Evolutionary conservation across 2,329 filamentous ascomycete species (phyloP), one percentile per base, ranked within the genome.

Genomic region (Salinomyces thailandicus): DNA sequence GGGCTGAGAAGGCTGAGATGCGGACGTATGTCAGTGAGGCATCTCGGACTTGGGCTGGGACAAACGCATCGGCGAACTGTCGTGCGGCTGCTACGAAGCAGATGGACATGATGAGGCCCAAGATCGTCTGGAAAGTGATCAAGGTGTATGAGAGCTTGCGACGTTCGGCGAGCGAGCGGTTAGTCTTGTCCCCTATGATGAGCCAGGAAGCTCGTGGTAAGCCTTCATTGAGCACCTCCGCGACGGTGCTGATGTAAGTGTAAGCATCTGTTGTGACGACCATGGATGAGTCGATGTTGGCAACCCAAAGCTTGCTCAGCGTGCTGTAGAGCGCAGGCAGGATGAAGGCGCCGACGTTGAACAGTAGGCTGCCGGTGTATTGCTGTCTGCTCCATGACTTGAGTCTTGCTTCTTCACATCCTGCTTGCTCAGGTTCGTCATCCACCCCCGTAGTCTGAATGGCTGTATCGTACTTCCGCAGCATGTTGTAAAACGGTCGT

Each of bases 171-270:
- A 69, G 53, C 0, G 62, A 61, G 1, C 77, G 68, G 1, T 69
- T 73, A 0, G 71, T 58, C 18, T 68, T 69, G 55, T 85, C 77
- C 5, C 77, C 79, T 38, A 85, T 82, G 38, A 81, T 69, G 5
- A 77, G 64, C 73, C 76, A 85, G 0, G 77, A 68, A 0, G 78
- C 75, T 15, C 79, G 68, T 0, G 79, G 79, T 0, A 85, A 70
- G 0, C 80, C 79, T 53, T 85, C 80, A 45, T 85, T 85, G 12
- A 85, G 57, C 0, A 82, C 77, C 51, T 85, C 76, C 1, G 71
- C 72, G 0, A 83, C 65, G 0, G 76, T 69, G 14, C 71, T 68
- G 41, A 85, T 81, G 54, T 85, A 85, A 0, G 77, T 83, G 55
- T 80, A 82, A 0, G 69, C 62, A 39, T 81, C 76, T 0, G 75